These are phyloP conservation scores for grape (Vitis vinifera) DNA, from an alignment of 164 flowering plant species.

Conservation along the genomic window DNA sequence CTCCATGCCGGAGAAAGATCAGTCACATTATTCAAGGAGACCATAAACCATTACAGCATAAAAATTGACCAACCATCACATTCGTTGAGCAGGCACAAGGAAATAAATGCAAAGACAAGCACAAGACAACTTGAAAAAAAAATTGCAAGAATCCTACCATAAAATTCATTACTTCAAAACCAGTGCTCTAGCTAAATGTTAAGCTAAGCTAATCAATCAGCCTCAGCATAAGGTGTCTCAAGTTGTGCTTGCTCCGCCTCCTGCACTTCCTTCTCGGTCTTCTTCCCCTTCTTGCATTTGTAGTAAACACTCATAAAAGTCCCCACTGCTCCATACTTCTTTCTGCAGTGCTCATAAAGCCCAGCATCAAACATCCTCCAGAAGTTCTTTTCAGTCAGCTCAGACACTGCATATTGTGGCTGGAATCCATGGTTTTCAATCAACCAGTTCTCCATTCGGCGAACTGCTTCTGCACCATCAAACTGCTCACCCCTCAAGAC, in stretches of 20 bases:
- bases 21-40: no score
- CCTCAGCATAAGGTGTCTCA: slow-evolving; percentile 77
- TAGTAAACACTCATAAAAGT: slow-evolving; percentile 98
- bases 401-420: slow-evolving; percentile 97
- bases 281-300: slow-evolving; percentile 95
- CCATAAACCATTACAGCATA: not conserved
- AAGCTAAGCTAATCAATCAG: slow-evolving; percentile 23
- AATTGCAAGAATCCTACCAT: not conserved
- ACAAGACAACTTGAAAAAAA: not conserved
- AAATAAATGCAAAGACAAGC: not conserved
- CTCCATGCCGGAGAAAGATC: no score
- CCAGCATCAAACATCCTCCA: slow-evolving; percentile 98
- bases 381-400: slow-evolving; percentile 82
- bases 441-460: slow-evolving; percentile 84
- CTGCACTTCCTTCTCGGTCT: slow-evolving; percentile 96
- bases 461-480: slow-evolving; percentile 92
- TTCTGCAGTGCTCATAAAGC: slow-evolving; percentile 79
- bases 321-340: slow-evolving; percentile 89
- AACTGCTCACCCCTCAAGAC: slow-evolving; percentile 89
- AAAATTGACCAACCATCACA: not conserved
- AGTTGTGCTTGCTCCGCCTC: slow-evolving; percentile 88
- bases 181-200: not conserved
- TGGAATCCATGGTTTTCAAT: slow-evolving; percentile 96
- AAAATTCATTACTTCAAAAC: not conserved
- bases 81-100: not conserved